phyloP scores from a whole-genome alignment of 2,329 filamentous ascomycete genomes.

The Monosporascus sp. region DNA sequence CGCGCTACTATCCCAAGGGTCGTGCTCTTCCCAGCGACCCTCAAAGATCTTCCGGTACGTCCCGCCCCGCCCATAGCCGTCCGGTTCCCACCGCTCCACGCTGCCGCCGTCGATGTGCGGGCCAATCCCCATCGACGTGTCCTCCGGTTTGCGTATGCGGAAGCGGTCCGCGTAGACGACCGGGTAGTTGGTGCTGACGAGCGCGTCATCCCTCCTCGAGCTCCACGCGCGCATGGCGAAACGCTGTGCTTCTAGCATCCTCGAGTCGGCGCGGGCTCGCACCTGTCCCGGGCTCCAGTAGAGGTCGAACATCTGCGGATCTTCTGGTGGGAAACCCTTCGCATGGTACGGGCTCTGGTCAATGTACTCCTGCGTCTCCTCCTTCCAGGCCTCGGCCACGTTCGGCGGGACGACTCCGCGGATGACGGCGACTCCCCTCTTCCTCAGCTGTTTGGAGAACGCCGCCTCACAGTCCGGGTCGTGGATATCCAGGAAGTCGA shows the following conservation, averaged over 20 bases:
- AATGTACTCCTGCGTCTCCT: slow-evolving; percentile 61
- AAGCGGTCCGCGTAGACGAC: slow-evolving; percentile 67
- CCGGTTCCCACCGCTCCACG: slow-evolving; percentile 68
- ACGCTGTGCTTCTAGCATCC: slow-evolving; percentile 55
- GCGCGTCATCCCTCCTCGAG: slow-evolving; percentile 40
- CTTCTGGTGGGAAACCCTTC: slow-evolving; percentile 55
- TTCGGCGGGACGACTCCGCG: slow-evolving; percentile 58
- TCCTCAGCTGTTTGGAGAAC: slow-evolving; percentile 34
- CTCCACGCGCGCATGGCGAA: slow-evolving; percentile 61
- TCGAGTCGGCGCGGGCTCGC: slow-evolving; percentile 59
- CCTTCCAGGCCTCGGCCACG: slow-evolving; percentile 60
- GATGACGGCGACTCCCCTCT: slow-evolving; percentile 60
- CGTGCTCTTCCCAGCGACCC: slow-evolving; percentile 76
- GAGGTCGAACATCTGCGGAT: slow-evolving; percentile 66
- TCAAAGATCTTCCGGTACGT: slow-evolving; percentile 69
- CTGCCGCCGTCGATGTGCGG: slow-evolving; percentile 72
- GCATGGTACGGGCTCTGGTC: slow-evolving; percentile 50
- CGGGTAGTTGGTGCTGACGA: slow-evolving; percentile 48
- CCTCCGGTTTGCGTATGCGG: slow-evolving; percentile 65
- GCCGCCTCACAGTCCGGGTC: slow-evolving; percentile 17
- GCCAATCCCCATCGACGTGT: slow-evolving; percentile 61
- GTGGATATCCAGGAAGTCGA: slow-evolving; percentile 35
- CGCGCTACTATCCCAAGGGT: slow-evolving; percentile 72
- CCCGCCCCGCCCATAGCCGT: slow-evolving; percentile 59
- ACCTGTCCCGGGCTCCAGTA: slow-evolving; percentile 70